These are phyloP conservation scores for Macrocystidia cucumis DNA, from an alignment of 1,284 basidiomycete genomes.

Conservation along the genomic window DNA sequence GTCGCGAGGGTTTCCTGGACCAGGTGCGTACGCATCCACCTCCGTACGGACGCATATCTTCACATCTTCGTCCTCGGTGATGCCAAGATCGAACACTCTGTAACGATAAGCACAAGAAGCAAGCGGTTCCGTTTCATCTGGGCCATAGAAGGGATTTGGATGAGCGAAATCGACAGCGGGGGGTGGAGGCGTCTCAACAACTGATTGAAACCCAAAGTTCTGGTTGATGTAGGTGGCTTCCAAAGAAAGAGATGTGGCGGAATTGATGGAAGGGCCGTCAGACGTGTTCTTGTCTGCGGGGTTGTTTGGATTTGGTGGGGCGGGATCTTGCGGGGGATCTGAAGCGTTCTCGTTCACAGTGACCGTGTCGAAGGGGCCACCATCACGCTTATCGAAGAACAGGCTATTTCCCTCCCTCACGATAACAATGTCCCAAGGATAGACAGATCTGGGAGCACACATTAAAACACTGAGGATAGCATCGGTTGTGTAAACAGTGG, in stretches of 20 bases:
- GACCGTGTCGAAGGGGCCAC: constrained; percentile 94
- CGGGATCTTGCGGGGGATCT: constrained; percentile 88
- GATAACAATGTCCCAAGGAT: constrained; percentile 99
- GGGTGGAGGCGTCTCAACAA: constrained; percentile 64
- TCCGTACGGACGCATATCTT: constrained; percentile 94
- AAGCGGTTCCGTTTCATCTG: constrained; percentile 90
- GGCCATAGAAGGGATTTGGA: constrained; percentile 94
- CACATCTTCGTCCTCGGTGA: constrained; percentile 86
- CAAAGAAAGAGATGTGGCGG: constrained; percentile 88
- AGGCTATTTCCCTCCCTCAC: constrained; percentile 89
- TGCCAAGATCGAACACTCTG: constrained; percentile 90
- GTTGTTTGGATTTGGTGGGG: constrained; percentile 71
- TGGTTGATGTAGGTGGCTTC: constrained; percentile 99
- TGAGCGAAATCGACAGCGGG: constrained; percentile 67
- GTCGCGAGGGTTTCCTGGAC: constrained; percentile 54
- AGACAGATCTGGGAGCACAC: constrained; percentile 92
- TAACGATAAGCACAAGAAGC: constrained; percentile 97
- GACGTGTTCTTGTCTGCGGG: constrained; percentile 57
- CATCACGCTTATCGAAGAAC: constrained; percentile 98
- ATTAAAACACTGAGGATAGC: constrained; percentile 94
- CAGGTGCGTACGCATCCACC: constrained; percentile 83
- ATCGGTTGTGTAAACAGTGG: constrained; percentile 92
- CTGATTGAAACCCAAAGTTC: constrained; percentile 97
- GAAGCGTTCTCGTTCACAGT: constrained; percentile 99
- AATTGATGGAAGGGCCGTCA: constrained; percentile 81